Evolutionary conservation across 1,284 basidiomycete species (phyloP), one percentile per base, ranked within the genome.

Genomic region (Sparassis latifolia): DNA sequence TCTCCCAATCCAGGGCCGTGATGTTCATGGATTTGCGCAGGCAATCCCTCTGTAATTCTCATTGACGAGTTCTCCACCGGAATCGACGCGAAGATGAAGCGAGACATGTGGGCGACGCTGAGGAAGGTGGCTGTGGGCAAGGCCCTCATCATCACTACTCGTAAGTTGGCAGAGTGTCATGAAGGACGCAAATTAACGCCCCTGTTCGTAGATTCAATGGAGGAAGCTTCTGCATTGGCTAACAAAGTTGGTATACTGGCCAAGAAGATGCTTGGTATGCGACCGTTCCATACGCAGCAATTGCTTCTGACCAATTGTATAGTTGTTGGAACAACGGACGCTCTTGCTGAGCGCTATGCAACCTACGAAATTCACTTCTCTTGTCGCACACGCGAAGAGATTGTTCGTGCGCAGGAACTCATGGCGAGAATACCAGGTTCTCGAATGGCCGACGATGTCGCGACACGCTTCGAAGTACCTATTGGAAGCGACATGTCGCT

Each of bases 21-120:
- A 42, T 9, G 9, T 5, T 5, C 27, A 27, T 10, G 10, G 40
- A 42, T 10, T 27, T 42, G 35, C 35, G 5, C 54, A 82, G 83
- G 87, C 3, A 90, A 91, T 60, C 86, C 88, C 0, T 70, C 82
- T 2, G 87, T 91, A 6, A 69, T 92, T 3, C 73, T 91, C 39
- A 87, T 92, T 42, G 89, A 92, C 59, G 88, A 92, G 63, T 89
- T 89, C 62, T 88, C 84, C 2, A 89, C 86, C 1, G 89, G 89
- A 3, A 82, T 91, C 29, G 89, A 91, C 63, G 84, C 88, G 2
- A 88, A 82, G 67, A 89, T 84, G 73, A 91, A 90, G 66, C 73
- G 89, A 42, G 85, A 89, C 29, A 87, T 91, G 76, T 92, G 89
- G 89, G 72, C 72, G 12, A 88, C 85, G 0, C 69, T 91, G 44